Conservation (phyloP, 192 early-diverging fungal genomes). For the Podila minutissima region DNA sequence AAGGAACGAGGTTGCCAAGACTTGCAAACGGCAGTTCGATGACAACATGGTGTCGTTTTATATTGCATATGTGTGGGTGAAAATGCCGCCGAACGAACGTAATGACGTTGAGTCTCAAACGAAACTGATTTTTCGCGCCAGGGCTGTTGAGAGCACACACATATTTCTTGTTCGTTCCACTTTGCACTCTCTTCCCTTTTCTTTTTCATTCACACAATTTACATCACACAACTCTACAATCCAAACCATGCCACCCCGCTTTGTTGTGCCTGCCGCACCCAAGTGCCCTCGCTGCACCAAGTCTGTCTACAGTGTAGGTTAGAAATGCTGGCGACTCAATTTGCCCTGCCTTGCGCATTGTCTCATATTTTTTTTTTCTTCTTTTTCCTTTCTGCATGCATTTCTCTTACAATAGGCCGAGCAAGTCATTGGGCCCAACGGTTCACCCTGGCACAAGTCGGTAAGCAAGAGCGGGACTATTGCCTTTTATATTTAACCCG, state of each 20-base stretch:
- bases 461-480: slow-evolving; percentile 10
- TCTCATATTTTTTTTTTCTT: not conserved
- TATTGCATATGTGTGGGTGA: too few species aligned
- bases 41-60: too few species aligned
- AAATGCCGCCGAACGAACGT: not conserved
- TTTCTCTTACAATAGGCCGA: slow-evolving; percentile 13
- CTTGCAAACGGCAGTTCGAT: not conserved
- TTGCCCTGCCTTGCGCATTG: not conserved
- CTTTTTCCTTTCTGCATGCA: not conserved
- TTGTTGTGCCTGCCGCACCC: slow-evolving; percentile 52
- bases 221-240: not conserved
- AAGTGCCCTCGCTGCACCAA: slow-evolving; percentile 62
- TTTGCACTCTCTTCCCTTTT: not conserved
- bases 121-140: not conserved
- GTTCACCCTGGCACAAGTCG: slow-evolving; percentile 45
- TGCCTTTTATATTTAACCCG: not conserved
- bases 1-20: not conserved
- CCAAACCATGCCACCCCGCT: slow-evolving; percentile 54
- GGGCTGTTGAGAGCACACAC: not conserved
- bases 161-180: not conserved
- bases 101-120: slow-evolving; percentile 1
- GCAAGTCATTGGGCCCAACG: slow-evolving; percentile 51
- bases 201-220: not conserved
- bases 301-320: slow-evolving; percentile 62
- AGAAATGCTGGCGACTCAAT: not conserved